These are phyloP conservation scores for Ogataea paradorogensis DNA, from an alignment of 805 yeast genomes.

Conservation along the genomic window DNA sequence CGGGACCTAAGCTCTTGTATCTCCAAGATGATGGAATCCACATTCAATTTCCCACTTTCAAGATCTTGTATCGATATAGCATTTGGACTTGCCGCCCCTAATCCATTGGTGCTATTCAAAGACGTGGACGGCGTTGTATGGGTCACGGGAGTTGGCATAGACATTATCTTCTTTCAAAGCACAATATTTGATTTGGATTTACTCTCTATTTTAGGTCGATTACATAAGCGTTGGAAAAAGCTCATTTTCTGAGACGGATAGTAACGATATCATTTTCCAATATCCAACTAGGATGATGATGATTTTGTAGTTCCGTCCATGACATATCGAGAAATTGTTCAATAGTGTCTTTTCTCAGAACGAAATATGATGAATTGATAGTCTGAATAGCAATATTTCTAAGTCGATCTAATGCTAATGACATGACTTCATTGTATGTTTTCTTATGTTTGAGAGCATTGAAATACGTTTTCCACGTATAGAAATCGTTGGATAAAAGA, in stretches of 20 bases:
- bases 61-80: conserved; percentile 38
- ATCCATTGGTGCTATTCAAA: conserved; percentile 2
- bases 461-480: conserved; percentile 32
- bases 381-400: conserved; percentile 32
- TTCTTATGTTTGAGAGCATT: conserved; percentile 2
- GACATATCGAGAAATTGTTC: conserved; percentile 33
- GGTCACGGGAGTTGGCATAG: conserved; percentile 19
- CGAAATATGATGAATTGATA: conserved; percentile 40
- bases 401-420: conserved; percentile 38
- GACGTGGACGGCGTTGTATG: conserved; percentile 18
- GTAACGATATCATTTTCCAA: conserved; percentile 30
- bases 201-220: background rate
- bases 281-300: conserved; percentile 34
- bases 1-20: conserved; percentile 33
- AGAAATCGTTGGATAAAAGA: conserved; percentile 33
- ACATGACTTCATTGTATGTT: conserved; percentile 36
- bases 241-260: conserved; percentile 13
- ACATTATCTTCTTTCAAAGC: conserved; percentile 11
- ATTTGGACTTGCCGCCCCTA: conserved; percentile 15
- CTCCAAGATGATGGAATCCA: conserved; percentile 36
- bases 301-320: conserved; percentile 23
- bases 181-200: background rate
- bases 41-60: conserved; percentile 37
- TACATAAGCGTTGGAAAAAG: conserved; percentile 2
- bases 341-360: conserved; percentile 27